Evolutionary conservation across 2,329 filamentous ascomycete genomes (phyloP).

Genomic region (Pochonia chlamydosporia): DNA sequence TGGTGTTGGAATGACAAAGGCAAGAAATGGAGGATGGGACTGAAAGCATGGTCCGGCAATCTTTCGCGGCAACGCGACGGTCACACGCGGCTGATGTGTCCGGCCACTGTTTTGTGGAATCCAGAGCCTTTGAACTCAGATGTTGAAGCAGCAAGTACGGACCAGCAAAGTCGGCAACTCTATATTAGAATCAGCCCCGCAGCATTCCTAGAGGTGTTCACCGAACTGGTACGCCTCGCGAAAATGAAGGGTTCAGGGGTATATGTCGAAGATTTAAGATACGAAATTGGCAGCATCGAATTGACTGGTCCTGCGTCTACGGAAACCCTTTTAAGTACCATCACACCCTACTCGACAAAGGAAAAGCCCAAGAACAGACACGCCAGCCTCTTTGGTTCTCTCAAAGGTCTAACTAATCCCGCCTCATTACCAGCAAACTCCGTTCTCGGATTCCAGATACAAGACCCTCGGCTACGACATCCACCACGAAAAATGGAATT

Average conservation of each 20-base stretch:
- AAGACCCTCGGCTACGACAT: conserved; percentile 75
- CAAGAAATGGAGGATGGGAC: conserved; percentile 61
- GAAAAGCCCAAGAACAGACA: conserved; percentile 29
- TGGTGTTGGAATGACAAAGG: conserved; percentile 59
- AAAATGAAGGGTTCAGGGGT: conserved; percentile 57
- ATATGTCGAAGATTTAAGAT: conserved; percentile 62
- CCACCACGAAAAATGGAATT: conserved; percentile 57
- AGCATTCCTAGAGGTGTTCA: conserved; percentile 65
- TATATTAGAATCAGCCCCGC: conserved; percentile 79
- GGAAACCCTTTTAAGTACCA: conserved; percentile 65
- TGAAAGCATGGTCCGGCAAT: conserved; percentile 41
- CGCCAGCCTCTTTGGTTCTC: conserved; percentile 41
- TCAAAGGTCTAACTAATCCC: conserved; percentile 59
- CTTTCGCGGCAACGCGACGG: conserved; percentile 50
- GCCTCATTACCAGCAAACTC: conserved; percentile 64
- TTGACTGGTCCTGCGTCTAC: conserved; percentile 65
- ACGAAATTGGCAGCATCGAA: conserved; percentile 58
- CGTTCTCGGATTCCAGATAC: conserved; percentile 64
- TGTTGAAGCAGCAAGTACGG: conserved; percentile 16
- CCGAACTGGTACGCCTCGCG: conserved; percentile 50
- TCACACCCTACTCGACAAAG: conserved; percentile 46
- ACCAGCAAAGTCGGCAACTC: conserved; percentile 35
- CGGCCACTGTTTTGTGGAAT: conserved; percentile 72
- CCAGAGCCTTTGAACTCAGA: conserved; percentile 28
- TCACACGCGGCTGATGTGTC: conserved; percentile 56